Conservation (phyloP, 2,329 filamentous ascomycete species). For the Aplosporella prunicola region DNA sequence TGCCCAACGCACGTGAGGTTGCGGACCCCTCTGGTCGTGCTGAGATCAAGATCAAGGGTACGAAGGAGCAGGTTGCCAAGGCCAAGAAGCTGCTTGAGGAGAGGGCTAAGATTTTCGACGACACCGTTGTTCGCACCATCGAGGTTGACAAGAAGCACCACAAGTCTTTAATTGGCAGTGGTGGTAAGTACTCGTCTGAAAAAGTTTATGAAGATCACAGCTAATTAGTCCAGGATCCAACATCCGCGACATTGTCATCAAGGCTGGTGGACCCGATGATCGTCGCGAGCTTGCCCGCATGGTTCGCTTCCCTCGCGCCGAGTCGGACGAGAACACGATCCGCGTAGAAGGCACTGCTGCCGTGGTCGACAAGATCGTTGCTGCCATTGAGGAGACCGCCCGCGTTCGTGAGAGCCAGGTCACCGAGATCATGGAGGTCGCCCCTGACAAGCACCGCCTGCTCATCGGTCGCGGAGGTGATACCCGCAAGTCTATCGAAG, state of each 20-base stretch:
- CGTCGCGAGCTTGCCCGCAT: conserved; percentile 74
- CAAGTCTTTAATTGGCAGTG: conserved; percentile 75
- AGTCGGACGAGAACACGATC: conserved; percentile 72
- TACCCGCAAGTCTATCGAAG: conserved; percentile 73
- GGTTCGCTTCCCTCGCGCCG: conserved; percentile 88
- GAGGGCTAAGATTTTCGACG: conserved; percentile 78
- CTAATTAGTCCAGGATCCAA: conserved; percentile 60
- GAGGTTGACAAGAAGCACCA: conserved; percentile 95
- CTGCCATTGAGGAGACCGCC: conserved; percentile 72
- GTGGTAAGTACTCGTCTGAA: conserved; percentile 54
- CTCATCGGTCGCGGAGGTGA: conserved; percentile 91
- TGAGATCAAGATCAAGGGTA: conserved; percentile 86
- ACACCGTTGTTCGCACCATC: conserved; percentile 74
- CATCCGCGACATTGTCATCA: conserved; percentile 75
- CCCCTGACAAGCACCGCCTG: conserved; percentile 78
- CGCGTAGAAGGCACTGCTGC: conserved; percentile 76
- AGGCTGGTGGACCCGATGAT: conserved; percentile 84
- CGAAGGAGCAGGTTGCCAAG: conserved; percentile 79
- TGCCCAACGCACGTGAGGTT: conserved; percentile 70
- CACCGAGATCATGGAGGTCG: conserved; percentile 68
- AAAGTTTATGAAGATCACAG: conserved; percentile 5
- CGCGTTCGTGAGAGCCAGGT: conserved; percentile 76
- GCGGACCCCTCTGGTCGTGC: conserved; percentile 57
- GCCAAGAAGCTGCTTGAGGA: conserved; percentile 86
- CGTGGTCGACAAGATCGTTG: conserved; percentile 81